These are phyloP conservation scores for Ophiocordyceps camponoti-rufipedis DNA, from an alignment of 2,329 filamentous ascomycete species.

Conservation along the genomic window DNA sequence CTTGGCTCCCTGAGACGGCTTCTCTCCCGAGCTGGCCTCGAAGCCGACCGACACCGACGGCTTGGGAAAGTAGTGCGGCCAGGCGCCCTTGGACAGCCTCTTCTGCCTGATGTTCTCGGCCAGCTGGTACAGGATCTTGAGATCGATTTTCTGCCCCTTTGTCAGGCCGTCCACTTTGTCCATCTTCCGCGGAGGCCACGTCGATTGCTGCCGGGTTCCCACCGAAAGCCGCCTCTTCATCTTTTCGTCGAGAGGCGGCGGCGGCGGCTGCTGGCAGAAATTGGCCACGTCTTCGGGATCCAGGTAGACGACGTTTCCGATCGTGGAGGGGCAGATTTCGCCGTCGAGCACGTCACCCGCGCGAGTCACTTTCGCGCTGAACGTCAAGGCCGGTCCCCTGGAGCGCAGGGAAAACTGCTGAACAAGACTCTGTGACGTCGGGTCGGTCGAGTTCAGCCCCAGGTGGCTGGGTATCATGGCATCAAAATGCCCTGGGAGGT, in stretches of 20 bases:
- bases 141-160: constrained; percentile 21
- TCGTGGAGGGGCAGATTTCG: constrained; percentile 31
- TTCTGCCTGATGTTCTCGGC: constrained; percentile 23
- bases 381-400: constrained; percentile 36
- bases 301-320: constrained; percentile 39
- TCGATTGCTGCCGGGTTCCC: constrained; percentile 6
- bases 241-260: constrained; percentile 3
- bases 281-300: constrained; percentile 30
- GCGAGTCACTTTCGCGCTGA: constrained; percentile 38
- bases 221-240: constrained; percentile 11
- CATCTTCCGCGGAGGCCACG: constrained; percentile 22
- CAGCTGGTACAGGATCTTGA: constrained; percentile 28
- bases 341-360: constrained; percentile 33
- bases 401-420: constrained; percentile 34
- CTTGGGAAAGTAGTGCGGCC: constrained; percentile 26
- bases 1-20: constrained; percentile 1
- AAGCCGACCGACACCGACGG: constrained; percentile 26
- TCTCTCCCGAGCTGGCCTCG: constrained; percentile 10
- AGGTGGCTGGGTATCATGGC: constrained; percentile 34
- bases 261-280: constrained; percentile 19
- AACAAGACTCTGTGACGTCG: constrained; percentile 21
- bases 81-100: constrained; percentile 28
- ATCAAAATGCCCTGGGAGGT: constrained; percentile 36
- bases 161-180: constrained; percentile 22
- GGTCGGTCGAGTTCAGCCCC: constrained; percentile 11